phyloP scores from a whole-genome alignment of 2,329 filamentous ascomycete species.

The Chrysosporium keratinophilum region DNA sequence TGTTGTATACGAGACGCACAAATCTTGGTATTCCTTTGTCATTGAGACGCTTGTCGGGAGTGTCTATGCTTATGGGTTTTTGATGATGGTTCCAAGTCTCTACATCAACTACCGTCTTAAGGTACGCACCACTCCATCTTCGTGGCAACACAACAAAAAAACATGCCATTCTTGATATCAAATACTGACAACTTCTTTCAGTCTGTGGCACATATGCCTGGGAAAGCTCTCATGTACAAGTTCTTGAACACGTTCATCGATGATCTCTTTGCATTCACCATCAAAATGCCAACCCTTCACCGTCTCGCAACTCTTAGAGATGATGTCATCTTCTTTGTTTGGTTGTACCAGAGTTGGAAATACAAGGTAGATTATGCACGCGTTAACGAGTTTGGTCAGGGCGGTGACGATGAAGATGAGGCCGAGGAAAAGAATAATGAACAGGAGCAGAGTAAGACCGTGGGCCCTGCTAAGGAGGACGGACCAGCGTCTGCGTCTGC shows the following conservation, averaged over 20 bases:
- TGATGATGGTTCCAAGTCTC: conserved; percentile 96
- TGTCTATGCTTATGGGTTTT: conserved; percentile 95
- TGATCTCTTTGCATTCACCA: conserved; percentile 95
- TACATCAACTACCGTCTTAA: conserved; percentile 99
- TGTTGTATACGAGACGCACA: conserved; percentile 84
- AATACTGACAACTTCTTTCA: conserved; percentile 21
- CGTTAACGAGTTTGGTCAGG: conserved; percentile 97
- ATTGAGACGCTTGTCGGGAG: conserved; percentile 91
- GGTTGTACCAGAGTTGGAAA: conserved; percentile 85
- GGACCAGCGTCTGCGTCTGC: neutral
- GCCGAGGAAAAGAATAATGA: conserved; percentile 43
- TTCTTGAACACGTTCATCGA: conserved; percentile 99
- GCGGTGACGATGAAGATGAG: conserved; percentile 74
- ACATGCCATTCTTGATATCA: neutral
- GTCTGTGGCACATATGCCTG: conserved; percentile 89
- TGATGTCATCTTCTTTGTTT: conserved; percentile 97
- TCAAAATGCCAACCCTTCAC: conserved; percentile 96
- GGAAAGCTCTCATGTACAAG: conserved; percentile 94
- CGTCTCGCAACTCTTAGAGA: conserved; percentile 84
- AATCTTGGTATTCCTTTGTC: conserved; percentile 95
- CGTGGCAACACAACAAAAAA: neutral
- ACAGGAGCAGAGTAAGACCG: conserved; percentile 8
- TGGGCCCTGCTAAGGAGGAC: conserved; percentile 14
- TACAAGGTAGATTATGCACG: conserved; percentile 87
- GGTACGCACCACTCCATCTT: conserved; percentile 34